Evolutionary conservation across 176 grass and related monocot genomes (phyloP).

Genomic region (Carex scoparia): DNA sequence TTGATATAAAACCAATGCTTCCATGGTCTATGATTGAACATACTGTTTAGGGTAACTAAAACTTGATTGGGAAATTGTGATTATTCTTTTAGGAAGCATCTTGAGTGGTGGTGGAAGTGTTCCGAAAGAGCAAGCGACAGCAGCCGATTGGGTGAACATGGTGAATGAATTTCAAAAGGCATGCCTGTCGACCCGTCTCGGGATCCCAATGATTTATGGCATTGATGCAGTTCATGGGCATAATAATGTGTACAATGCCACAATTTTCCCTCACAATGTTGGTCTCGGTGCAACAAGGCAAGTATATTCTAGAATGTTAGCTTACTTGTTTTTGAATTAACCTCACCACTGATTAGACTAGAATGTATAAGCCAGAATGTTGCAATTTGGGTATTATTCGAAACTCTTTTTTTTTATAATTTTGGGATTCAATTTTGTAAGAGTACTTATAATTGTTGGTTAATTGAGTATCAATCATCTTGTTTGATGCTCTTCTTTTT

Average conservation of each 20-base stretch:
- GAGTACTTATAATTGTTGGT: background rate
- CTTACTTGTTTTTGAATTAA: background rate
- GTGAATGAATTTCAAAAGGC: constrained; percentile 61
- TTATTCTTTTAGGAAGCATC: constrained; percentile 48
- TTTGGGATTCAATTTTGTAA: background rate
- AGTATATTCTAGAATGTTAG: background rate
- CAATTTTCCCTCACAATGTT: constrained; percentile 96
- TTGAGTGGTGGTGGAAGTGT: constrained; percentile 92
- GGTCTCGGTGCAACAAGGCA: constrained; percentile 79
- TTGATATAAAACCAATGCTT: background rate
- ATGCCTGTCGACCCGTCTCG: constrained; percentile 58
- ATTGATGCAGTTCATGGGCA: constrained; percentile 94
- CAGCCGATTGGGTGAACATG: constrained; percentile 62
- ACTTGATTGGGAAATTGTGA: background rate
- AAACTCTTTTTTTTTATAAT: background rate
- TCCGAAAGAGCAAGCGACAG: constrained; percentile 48
- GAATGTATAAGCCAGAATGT: background rate
- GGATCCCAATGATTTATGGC: constrained; percentile 95
- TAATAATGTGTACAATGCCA: constrained; percentile 92
- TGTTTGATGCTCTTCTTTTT: background rate
- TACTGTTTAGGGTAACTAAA: background rate
- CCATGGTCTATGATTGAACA: background rate
- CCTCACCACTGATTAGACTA: background rate
- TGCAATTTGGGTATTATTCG: background rate
- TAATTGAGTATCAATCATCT: background rate